A percentile compares a stretch with the other conserved stretches of the same genome.
Conservation (phyloP, 1,284 basidiomycete genomes). For the Cryptococcus hybrid region DNA sequence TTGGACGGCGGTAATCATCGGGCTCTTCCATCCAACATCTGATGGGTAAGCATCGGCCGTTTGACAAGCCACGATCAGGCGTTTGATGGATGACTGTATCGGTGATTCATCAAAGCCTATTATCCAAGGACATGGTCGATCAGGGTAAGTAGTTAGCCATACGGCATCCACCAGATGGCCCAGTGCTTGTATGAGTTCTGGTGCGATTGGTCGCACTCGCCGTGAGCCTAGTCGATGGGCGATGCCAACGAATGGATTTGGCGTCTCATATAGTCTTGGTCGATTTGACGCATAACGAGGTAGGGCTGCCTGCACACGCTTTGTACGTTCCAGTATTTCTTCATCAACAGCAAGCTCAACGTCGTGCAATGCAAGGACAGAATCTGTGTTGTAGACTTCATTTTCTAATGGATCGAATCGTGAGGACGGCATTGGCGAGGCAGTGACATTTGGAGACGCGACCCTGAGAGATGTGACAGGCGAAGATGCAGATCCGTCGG, state of each 20-base stretch:
- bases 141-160: slow-evolving; percentile 30
- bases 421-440: slow-evolving; percentile 1
- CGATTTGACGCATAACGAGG: slow-evolving; percentile 28
- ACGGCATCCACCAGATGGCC: slow-evolving; percentile 43
- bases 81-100: slow-evolving; percentile 5
- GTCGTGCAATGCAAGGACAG: slow-evolving; percentile 34
- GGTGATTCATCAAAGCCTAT: slow-evolving; percentile 9
- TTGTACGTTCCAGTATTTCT: slow-evolving; percentile 15
- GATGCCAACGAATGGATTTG: slow-evolving; percentile 40
- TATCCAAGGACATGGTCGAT: slow-evolving; percentile 24
- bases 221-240: slow-evolving; percentile 29
- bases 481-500: background rate
- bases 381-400: slow-evolving; percentile 39
- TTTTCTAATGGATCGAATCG: slow-evolving; percentile 1
- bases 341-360: slow-evolving; percentile 46
- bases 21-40: slow-evolving; percentile 26
- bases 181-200: slow-evolving; percentile 42
- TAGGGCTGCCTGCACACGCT: slow-evolving; percentile 2
- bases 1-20: slow-evolving; percentile 39
- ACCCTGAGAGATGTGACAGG: background rate
- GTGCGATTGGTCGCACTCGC: slow-evolving; percentile 40
- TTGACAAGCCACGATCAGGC: background rate
- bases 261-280: slow-evolving; percentile 28
- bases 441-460: background rate
- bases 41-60: background rate